Percentiles rank a stretch among this genome's conserved stretches.
Evolutionary conservation across 2,329 filamentous ascomycete genomes (phyloP).

Genomic region (Beauveria medogensis): DNA sequence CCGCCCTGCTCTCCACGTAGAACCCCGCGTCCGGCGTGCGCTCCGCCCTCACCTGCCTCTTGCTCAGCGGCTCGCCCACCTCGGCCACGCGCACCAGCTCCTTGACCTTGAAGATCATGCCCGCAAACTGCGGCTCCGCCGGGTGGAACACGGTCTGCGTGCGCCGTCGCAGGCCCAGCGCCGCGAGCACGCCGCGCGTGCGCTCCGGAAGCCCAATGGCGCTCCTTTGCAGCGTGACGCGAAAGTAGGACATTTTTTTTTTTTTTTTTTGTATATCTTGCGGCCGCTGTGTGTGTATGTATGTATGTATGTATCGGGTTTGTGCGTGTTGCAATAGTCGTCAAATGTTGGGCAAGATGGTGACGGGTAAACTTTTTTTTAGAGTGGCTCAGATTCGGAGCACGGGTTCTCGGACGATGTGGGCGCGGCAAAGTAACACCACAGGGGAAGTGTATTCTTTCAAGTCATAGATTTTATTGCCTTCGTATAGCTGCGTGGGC

Average conservation of each 20-base stretch:
- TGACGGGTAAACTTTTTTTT: no score
- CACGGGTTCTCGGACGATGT: no score
- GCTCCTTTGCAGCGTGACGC: constrained; percentile 82
- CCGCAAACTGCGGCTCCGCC: constrained; percentile 70
- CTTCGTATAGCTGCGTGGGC: no score
- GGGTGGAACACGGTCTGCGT: constrained; percentile 85
- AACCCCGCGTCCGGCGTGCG: constrained; percentile 74
- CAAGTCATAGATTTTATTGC: background rate
- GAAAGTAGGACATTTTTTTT: constrained; percentile 67
- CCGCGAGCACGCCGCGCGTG: constrained; percentile 70
- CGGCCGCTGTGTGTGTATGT: background rate
- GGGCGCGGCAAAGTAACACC: background rate
- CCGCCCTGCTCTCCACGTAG: constrained; percentile 57
- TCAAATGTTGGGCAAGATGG: background rate
- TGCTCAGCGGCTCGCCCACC: constrained; percentile 57
- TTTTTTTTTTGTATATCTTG: background rate
- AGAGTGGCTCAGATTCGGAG: no score
- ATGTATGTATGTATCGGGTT: background rate
- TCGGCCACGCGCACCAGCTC: constrained; percentile 80
- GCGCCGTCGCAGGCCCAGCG: constrained; percentile 78
- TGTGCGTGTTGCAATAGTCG: background rate
- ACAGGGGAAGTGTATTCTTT: background rate
- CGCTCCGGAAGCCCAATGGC: constrained; percentile 80
- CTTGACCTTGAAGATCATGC: constrained; percentile 91
- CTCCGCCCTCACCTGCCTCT: constrained; percentile 60